A percentile compares a stretch with the other conserved stretches of the same genome.
Conservation (phyloP, 2,329 filamentous ascomycete genomes). For the Cladophialophora exuberans region DNA sequence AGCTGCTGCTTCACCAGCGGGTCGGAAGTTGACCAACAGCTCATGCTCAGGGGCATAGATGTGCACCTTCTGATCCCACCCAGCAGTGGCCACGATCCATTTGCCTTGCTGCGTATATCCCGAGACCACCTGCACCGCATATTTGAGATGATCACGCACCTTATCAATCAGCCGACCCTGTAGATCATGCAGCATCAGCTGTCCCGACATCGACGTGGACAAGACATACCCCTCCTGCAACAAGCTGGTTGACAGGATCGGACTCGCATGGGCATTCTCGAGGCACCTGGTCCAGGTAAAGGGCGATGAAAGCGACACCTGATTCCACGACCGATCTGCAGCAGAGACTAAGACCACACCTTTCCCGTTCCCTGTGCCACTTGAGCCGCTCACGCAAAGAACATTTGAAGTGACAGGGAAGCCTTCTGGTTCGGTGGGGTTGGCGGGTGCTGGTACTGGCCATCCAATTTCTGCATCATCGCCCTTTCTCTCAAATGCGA, state of each 20-base stretch:
- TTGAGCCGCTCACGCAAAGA: slow-evolving; percentile 25
- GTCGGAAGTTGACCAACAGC: slow-evolving; percentile 22
- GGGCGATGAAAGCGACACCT: slow-evolving; percentile 12
- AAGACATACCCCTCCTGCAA: slow-evolving; percentile 51
- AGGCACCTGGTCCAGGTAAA: slow-evolving; percentile 11
- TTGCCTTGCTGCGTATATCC: slow-evolving; percentile 23
- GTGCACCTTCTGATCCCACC: slow-evolving; percentile 62
- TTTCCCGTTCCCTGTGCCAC: slow-evolving; percentile 6
- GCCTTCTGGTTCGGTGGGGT: slow-evolving; percentile 25
- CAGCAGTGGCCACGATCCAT: slow-evolving; percentile 55
- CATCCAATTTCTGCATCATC: slow-evolving; percentile 49
- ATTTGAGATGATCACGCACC: slow-evolving; percentile 62
- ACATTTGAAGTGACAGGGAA: slow-evolving; percentile 33
- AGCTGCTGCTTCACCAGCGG: not conserved
- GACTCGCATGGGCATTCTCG: slow-evolving; percentile 36
- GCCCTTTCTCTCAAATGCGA: slow-evolving; percentile 60
- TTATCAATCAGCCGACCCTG: slow-evolving; percentile 38
- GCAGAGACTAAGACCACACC: slow-evolving; percentile 22
- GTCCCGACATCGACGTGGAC: slow-evolving; percentile 64
- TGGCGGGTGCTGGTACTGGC: slow-evolving; percentile 43
- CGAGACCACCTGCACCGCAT: slow-evolving; percentile 54
- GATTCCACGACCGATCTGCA: slow-evolving; percentile 27
- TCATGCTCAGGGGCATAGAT: slow-evolving; percentile 47
- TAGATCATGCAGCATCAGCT: slow-evolving; percentile 53
- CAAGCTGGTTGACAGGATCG: slow-evolving; percentile 56